A percentile compares a stretch with the other conserved stretches of the same genome.
Conservation (phyloP, 2,329 filamentous ascomycete genomes). For the Colletotrichum shisoi region DNA sequence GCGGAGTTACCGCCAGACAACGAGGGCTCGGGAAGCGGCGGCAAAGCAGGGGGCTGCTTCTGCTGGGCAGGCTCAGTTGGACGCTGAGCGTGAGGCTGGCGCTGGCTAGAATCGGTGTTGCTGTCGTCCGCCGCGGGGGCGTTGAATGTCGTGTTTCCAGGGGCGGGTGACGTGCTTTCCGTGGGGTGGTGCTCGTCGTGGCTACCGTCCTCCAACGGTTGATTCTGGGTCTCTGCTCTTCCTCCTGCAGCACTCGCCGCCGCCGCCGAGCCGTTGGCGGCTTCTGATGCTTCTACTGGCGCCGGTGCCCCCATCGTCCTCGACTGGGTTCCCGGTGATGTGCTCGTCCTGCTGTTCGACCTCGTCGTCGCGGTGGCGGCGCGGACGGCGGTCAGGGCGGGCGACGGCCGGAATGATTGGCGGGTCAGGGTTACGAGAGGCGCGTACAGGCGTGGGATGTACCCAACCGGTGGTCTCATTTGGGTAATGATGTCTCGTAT, state of each 20-base stretch:
- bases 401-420: constrained; percentile 30
- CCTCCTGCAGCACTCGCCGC: constrained; percentile 1
- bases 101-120: constrained; percentile 34
- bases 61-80: not conserved
- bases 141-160: constrained; percentile 35
- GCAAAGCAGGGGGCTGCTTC: constrained; percentile 33
- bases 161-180: constrained; percentile 38
- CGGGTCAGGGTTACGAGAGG: constrained; percentile 22
- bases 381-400: constrained; percentile 23
- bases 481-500: constrained; percentile 10
- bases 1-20: constrained; percentile 12
- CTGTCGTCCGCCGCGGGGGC: constrained; percentile 18
- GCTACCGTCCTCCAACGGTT: constrained; percentile 10
- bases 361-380: constrained; percentile 15
- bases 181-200: constrained; percentile 36
- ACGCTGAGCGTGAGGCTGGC: constrained; percentile 19
- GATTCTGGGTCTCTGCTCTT: constrained; percentile 1
- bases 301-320: not conserved
- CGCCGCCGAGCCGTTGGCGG: constrained; percentile 4
- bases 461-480: constrained; percentile 22
- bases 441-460: constrained; percentile 28
- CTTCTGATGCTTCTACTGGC: not conserved
- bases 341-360: constrained; percentile 27
- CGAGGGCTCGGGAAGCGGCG: constrained; percentile 33
- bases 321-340: constrained; percentile 33